Evolutionary conservation across 176 grass and related monocot genomes (phyloP).

Genomic region (Themeda triandra): DNA sequence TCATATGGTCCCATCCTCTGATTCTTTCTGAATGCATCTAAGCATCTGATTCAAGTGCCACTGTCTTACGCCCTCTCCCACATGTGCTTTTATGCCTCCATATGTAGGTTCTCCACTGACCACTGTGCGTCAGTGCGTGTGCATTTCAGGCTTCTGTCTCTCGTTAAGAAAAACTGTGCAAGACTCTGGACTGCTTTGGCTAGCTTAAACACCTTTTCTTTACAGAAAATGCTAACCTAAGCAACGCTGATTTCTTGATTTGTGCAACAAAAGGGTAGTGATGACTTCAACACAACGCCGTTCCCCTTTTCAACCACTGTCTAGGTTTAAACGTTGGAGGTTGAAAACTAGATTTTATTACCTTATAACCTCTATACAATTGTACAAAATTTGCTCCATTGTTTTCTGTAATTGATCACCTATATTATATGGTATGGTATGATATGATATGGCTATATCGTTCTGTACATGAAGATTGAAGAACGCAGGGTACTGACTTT

Average conservation of each 20-base stretch:
- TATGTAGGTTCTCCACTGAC: neutral
- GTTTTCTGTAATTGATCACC: neutral
- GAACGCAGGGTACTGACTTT: neutral
- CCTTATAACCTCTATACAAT: neutral
- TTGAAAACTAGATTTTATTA: neutral
- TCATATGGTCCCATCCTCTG: neutral
- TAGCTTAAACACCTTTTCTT: neutral
- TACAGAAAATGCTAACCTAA: neutral
- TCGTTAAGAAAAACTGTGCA: too few relatives aligned
- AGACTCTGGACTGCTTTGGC: neutral
- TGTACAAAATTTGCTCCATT: neutral
- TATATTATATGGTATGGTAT: neutral
- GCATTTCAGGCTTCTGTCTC: too few relatives aligned
- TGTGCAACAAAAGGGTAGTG: neutral
- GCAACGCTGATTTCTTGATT: neutral
- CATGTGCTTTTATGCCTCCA: neutral
- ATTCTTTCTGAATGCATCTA: neutral
- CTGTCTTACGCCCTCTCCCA: neutral
- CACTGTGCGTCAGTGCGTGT: too few relatives aligned
- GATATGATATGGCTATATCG: neutral
- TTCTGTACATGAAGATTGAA: conserved; percentile 20
- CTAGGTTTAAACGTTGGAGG: neutral
- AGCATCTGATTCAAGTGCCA: neutral
- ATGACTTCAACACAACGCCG: neutral
- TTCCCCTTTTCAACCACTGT: neutral